Percentiles rank a stretch among this genome's conserved stretches.
phyloP scores from a whole-genome alignment of 2,329 filamentous ascomycete species.

The Amphichorda felina region DNA sequence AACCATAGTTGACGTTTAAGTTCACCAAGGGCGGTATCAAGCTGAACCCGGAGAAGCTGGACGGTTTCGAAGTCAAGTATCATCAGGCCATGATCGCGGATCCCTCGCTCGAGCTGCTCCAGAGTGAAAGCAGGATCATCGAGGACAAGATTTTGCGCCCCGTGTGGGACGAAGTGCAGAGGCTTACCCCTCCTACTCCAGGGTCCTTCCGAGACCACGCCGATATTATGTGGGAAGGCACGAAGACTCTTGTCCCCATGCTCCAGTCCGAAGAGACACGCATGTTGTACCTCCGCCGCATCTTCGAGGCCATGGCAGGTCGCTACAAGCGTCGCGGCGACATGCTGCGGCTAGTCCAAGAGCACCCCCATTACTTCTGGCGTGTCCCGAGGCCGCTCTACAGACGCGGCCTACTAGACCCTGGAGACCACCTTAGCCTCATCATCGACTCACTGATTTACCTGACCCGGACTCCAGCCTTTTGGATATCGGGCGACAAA shows the following conservation, averaged over 20 bases:
- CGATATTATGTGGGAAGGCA: background rate
- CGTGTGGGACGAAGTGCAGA: background rate
- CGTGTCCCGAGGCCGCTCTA: constrained; percentile 18
- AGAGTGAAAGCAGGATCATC: background rate
- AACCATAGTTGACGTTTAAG: constrained; percentile 59
- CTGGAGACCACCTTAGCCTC: background rate
- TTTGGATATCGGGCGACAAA: too few relatives aligned
- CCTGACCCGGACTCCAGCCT: too few relatives aligned
- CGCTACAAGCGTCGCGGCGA: constrained; percentile 13
- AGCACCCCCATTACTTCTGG: constrained; percentile 26
- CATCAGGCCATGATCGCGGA: background rate
- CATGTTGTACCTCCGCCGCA: constrained; percentile 1
- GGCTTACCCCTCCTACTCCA: background rate
- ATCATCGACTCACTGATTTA: too few relatives aligned
- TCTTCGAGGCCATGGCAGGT: constrained; percentile 8
- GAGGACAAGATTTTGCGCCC: background rate
- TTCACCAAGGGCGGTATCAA: constrained; percentile 87
- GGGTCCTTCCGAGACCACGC: background rate
- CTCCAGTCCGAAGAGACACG: background rate
- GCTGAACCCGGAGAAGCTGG: constrained; percentile 69
- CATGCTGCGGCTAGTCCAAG: constrained; percentile 9
- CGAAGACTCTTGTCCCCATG: background rate
- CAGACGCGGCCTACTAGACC: constrained; percentile 9
- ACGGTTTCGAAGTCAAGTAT: constrained; percentile 39
- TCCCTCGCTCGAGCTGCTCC: background rate